These are phyloP conservation scores for Tricholoma bakamatsutake DNA, from an alignment of 768 basidiomycete species.

Conservation along the genomic window DNA sequence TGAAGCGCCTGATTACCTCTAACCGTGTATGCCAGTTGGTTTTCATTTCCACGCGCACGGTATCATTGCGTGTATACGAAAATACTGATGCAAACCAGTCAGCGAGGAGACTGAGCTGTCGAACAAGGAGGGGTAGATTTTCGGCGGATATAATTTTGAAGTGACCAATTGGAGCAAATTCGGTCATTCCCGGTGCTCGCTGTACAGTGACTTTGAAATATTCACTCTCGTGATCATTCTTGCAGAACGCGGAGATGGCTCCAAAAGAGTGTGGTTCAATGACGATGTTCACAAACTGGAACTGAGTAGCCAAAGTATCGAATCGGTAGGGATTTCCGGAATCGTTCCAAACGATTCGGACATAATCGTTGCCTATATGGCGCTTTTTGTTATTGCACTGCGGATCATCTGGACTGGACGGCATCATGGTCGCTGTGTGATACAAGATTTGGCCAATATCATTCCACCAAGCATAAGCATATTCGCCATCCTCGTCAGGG, in stretches of 20 bases:
- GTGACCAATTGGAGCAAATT: conserved; percentile 87
- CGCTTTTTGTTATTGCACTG: conserved; percentile 83
- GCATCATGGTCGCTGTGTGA: conserved; percentile 98
- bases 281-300: conserved; percentile 97
- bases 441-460: conserved; percentile 93
- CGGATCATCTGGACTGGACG: conserved; percentile 62
- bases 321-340: conserved; percentile 85
- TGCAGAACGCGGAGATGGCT: conserved; percentile 79
- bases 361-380: conserved; percentile 95
- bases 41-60: conserved; percentile 65
- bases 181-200: conserved; percentile 83
- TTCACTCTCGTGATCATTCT: conserved; percentile 83
- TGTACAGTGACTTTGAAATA: conserved; percentile 96
- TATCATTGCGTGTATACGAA: conserved; percentile 66
- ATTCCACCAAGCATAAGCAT: conserved; percentile 99
- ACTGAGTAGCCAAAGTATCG: conserved; percentile 87
- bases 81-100: conserved; percentile 91
- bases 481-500: conserved; percentile 90
- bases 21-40: conserved; percentile 87
- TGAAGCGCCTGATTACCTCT: conserved; percentile 73
- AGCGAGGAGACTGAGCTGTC: conserved; percentile 81
- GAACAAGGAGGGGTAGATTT: conserved; percentile 78
- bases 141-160: conserved; percentile 93
- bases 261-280: conserved; percentile 90
- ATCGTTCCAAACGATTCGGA: conserved; percentile 97